phyloP scores from a whole-genome alignment of 805 yeast genomes.

The Kodamaea restingae region DNA sequence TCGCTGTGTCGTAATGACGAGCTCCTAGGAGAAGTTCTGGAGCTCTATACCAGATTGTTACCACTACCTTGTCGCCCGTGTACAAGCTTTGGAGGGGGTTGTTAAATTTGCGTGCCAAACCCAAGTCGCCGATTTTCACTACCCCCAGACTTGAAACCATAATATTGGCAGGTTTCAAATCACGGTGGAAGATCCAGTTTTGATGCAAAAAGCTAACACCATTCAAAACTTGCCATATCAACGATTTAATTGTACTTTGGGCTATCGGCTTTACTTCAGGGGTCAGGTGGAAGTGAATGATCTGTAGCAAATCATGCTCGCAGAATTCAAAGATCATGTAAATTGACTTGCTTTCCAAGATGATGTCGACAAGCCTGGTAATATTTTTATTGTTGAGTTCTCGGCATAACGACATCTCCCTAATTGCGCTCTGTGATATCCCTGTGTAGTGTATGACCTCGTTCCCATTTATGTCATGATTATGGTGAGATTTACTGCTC shows the following conservation, averaged over 20 bases:
- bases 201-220: constrained; percentile 91
- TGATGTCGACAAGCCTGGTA: constrained; percentile 74
- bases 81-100: constrained; percentile 83
- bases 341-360: constrained; percentile 82
- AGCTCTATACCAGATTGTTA: constrained; percentile 95
- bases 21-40: constrained; percentile 90
- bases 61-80: constrained; percentile 93
- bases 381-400: constrained; percentile 80
- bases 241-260: constrained; percentile 71
- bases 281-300: constrained; percentile 90
- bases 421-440: constrained; percentile 89
- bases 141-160: constrained; percentile 89
- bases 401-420: constrained; percentile 94
- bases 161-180: constrained; percentile 94
- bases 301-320: constrained; percentile 91
- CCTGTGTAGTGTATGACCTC: constrained; percentile 90
- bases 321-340: constrained; percentile 96
- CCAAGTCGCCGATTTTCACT: constrained; percentile 95
- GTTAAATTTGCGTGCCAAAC: constrained; percentile 82
- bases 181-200: constrained; percentile 95
- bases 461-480: constrained; percentile 60
- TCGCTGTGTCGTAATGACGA: constrained; percentile 86
- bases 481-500: constrained; percentile 28
- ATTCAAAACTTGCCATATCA: constrained; percentile 86
- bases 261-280: constrained; percentile 81